Evolutionary conservation across 106 monocot genomes (phyloP), one percentile per base, ranked within the genome.

Genomic region (Allium sativum): DNA sequence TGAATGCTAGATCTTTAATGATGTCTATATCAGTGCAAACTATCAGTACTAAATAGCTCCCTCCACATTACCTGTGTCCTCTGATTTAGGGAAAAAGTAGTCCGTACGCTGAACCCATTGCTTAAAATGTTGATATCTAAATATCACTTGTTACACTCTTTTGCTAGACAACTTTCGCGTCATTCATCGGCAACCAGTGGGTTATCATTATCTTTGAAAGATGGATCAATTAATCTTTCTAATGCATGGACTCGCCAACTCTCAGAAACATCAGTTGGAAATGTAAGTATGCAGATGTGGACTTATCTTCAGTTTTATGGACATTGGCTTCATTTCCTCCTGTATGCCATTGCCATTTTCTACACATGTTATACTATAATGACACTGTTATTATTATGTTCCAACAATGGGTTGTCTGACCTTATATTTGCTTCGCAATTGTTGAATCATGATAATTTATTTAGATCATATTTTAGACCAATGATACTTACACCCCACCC

Each of bases 201-300:
- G 14, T 44, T 95, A 40, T 19, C 81, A 66, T 18, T 95, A 44
- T 87, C 84, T 52, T 56, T 90, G 62, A 82, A 76, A 76, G 90
- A 90, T 65, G 90, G 87, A 56, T 90, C 95, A 59, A 52, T 95
- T 52, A 90, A 90, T 66, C 75, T 95, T 55, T 87, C 95, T 7
- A 95, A 95, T 59, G 65, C 84, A 19, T 95, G 95, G 90, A 90
- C 95, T 52, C 95, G 90, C 22, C 86, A 90, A 77, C 71, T 95
- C 42, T 90, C 95, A 42, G 90, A 90, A 62, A 68, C 77, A 64
- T 45, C 78, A 53, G 71, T 81, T 44, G 95, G 84, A 75, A 87
- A 87, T 87, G 95, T 95, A 82, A 73, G 65, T 53, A 31, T 31
- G 31, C 45, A n/a, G 45, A 9, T 44, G 42, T 15, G 22, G 12